Evolutionary conservation across 1,284 basidiomycete species (phyloP), one percentile per base, ranked within the genome.

Genomic region (Irpex sp.): DNA sequence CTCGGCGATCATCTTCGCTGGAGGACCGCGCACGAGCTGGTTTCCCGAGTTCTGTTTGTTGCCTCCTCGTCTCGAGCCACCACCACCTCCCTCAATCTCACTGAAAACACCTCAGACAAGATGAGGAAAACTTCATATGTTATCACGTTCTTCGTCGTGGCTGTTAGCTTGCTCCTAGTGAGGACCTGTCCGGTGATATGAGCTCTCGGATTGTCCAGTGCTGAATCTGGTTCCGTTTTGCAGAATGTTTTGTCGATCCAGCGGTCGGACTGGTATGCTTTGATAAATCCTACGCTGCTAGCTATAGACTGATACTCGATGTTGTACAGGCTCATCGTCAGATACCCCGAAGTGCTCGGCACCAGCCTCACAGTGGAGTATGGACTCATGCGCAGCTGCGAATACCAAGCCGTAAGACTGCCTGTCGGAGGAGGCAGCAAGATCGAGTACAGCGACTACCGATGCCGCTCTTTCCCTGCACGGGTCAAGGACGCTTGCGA

Each of bases 111-210:
- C 33, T 55, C 31, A 55, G 26, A 55, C 26, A 58, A 17, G 11
- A 89, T 89, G 87, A 77, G 87, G 64, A 89, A 88, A 69, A 82
- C 79, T 1, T 89, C 87, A 0, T 89, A 89, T 67, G 80, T 82
- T 47, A 64, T 87, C 62, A 82, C 86, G 0, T 85, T 88, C 63
- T 66, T 86, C 58, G 81, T 81, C 43, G 85, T 86, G 1, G 65
- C 77, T 4, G 59, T 79, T 36, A 79, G 81, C 13, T 74, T 89
- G 9, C 66, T 82, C 36, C 70, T 91, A 60, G 89, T 89, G 68
- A 67, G 85, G 77, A 35, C 9, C 15, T 17, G 43, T 39, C 13
- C 17, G 8, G 35, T 17, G 26, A 11, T 26, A 31, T 46, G 39
- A 21, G 21, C 31, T 31, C 26, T 46, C 31, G n/a, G n/a, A 56